Conservation (phyloP, 2,329 filamentous ascomycete species). For the Cladosporium sp. region DNA sequence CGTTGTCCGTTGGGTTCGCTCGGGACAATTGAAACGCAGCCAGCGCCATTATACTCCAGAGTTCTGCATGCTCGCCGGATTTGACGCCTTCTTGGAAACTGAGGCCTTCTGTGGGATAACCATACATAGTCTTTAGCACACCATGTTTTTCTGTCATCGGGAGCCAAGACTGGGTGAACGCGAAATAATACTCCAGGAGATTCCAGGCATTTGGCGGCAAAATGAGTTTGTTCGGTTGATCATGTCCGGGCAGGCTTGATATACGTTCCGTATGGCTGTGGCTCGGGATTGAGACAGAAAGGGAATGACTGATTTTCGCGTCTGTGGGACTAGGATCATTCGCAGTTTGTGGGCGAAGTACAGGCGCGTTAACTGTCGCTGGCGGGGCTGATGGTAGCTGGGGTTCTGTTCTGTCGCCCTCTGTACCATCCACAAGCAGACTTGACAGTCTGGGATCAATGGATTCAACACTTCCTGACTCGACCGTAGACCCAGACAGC, state of each 20-base stretch:
- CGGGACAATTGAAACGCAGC: slow-evolving; percentile 30
- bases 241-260: not conserved
- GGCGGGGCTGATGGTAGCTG: not conserved
- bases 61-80: slow-evolving; percentile 38
- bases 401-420: not conserved
- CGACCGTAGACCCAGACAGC: slow-evolving; percentile 44
- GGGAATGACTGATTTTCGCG: not conserved
- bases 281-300: not conserved
- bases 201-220: slow-evolving; percentile 55
- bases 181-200: slow-evolving; percentile 68
- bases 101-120: slow-evolving; percentile 46
- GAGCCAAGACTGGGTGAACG: slow-evolving; percentile 73
- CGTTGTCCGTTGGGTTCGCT: slow-evolving; percentile 28
- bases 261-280: not conserved
- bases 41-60: slow-evolving; percentile 44
- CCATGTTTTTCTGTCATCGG: slow-evolving; percentile 67
- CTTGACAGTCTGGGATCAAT: slow-evolving; percentile 3
- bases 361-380: not conserved
- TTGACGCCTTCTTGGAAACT: slow-evolving; percentile 24
- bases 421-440: not conserved
- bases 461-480: slow-evolving; percentile 11
- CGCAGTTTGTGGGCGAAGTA: not conserved
- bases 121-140: slow-evolving; percentile 55
- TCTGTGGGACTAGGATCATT: not conserved
- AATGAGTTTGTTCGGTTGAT: slow-evolving; percentile 13